phyloP scores from a whole-genome alignment of 306 rosid species.

The Vicia villosa region DNA sequence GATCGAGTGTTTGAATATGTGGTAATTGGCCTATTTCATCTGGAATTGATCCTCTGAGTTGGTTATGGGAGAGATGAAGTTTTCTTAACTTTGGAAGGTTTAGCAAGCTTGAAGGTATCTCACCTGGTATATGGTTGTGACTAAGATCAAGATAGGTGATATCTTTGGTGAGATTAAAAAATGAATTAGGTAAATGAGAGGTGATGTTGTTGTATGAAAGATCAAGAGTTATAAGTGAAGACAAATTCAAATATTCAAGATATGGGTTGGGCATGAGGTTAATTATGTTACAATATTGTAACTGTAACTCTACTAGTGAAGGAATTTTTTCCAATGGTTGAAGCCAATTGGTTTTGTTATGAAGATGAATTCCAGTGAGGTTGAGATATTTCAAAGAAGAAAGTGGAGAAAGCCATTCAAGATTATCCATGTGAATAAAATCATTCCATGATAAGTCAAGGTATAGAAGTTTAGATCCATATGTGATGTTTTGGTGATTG shows the following conservation, averaged over 20 bases:
- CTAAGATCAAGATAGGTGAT: neutral
- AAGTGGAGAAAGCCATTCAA: neutral
- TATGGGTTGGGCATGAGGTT: neutral
- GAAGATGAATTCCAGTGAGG: neutral
- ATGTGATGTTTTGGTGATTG: neutral
- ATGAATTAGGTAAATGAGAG: neutral
- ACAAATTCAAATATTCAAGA: neutral
- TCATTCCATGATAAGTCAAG: no score
- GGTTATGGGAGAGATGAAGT: neutral
- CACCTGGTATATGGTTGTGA: neutral
- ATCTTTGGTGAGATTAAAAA: conserved; percentile 18
- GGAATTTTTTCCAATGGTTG: neutral
- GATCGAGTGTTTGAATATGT: no score
- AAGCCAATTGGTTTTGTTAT: conserved; percentile 10
- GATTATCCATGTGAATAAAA: no score
- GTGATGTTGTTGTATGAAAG: neutral
- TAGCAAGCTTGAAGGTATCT: conserved; percentile 23
- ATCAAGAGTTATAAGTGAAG: conserved; percentile 18
- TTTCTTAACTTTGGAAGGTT: neutral
- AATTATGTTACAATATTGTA: neutral
- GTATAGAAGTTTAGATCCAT: neutral
- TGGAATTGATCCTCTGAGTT: neutral
- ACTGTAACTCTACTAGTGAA: neutral
- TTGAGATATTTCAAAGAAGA: conserved; percentile 17
- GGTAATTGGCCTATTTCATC: no score